A percentile compares a stretch with the other conserved stretches of the same genome.
These are phyloP conservation scores for Ophiostoma angusticollis DNA, from an alignment of 2,329 filamentous ascomycete species.

Conservation along the genomic window DNA sequence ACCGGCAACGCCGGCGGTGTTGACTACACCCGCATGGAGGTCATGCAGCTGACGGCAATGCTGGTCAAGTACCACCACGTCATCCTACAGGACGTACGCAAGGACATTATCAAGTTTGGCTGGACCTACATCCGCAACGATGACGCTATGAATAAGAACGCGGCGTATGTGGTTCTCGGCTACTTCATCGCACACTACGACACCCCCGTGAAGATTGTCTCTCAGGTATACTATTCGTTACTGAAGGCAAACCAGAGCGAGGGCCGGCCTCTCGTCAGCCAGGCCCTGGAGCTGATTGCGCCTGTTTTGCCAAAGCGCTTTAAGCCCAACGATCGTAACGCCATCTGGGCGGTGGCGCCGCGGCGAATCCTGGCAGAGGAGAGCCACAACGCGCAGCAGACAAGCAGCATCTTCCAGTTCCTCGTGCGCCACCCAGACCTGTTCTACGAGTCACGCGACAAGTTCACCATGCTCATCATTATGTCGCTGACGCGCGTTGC, in stretches of 20 bases:
- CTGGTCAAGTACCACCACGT: conserved; percentile 88
- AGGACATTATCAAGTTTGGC: conserved; percentile 97
- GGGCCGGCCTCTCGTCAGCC: conserved; percentile 79
- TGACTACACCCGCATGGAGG: conserved; percentile 91
- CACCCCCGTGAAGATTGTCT: conserved; percentile 88
- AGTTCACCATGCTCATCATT: conserved; percentile 81
- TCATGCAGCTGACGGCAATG: conserved; percentile 87
- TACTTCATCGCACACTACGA: conserved; percentile 98
- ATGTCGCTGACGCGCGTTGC: conserved; percentile 81
- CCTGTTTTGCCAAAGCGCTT: conserved; percentile 83
- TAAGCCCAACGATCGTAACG: conserved; percentile 57
- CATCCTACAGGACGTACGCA: conserved; percentile 79
- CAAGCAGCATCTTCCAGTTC: conserved; percentile 96
- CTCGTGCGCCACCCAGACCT: conserved; percentile 82
- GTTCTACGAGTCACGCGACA: conserved; percentile 90
- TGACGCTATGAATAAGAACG: conserved; percentile 98
- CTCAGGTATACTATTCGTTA: conserved; percentile 85
- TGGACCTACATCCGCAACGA: conserved; percentile 99
- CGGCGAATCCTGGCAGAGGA: conserved; percentile 87
- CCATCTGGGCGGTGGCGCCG: conserved; percentile 80
- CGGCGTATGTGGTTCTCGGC: conserved; percentile 89
- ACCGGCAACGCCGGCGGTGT: conserved; percentile 84
- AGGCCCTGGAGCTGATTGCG: conserved; percentile 89
- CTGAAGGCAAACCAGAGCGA: conserved; percentile 91
- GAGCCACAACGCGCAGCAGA: conserved; percentile 85